These are phyloP conservation scores for Akebia trifoliata DNA, from an alignment of 164 flowering plant species.

Conservation along the genomic window DNA sequence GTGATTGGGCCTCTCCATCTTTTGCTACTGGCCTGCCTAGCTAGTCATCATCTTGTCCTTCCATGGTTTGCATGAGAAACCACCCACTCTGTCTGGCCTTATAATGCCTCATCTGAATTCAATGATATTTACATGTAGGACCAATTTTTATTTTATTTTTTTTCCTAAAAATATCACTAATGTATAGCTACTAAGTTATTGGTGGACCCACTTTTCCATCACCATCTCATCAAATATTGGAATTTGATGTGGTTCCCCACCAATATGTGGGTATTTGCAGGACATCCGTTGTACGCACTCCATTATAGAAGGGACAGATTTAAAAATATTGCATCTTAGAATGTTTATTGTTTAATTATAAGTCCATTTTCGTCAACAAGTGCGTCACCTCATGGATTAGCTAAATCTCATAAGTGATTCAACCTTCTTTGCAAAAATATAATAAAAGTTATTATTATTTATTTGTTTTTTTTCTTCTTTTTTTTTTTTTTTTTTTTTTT, in stretches of 20 bases:
- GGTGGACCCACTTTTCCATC: slow-evolving; percentile 5
- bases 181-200: neutral
- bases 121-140: slow-evolving; percentile 3
- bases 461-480: neutral
- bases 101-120: slow-evolving; percentile 3
- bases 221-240: slow-evolving; percentile 1
- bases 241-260: neutral
- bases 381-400: neutral
- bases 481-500: no score
- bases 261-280: no score
- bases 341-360: neutral
- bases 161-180: neutral
- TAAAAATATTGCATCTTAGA: neutral
- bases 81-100: slow-evolving; percentile 12
- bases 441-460: neutral
- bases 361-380: neutral
- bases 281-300: no score
- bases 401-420: neutral
- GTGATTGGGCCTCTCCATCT: no score
- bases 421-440: no score
- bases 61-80: neutral
- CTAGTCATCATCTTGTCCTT: no score
- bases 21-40: no score
- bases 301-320: no score
- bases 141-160: neutral